Base-by-base conservation (phyloP, 1,284 basidiomycete genomes). In the Rhizopogon parksii region DNA sequence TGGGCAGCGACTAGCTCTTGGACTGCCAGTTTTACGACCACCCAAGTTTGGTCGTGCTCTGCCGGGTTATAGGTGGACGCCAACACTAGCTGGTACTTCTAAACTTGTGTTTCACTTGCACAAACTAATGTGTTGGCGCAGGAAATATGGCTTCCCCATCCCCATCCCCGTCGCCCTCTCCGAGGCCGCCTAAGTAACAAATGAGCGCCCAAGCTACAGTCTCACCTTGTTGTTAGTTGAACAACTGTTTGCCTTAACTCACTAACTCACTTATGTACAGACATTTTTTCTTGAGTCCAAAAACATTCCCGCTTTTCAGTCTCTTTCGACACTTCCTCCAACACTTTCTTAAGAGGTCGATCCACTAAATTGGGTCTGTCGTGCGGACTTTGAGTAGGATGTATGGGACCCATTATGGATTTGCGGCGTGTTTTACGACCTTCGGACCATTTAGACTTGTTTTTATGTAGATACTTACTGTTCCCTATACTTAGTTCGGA, bases 1-100 rank as follows among this genome's bases (percentile, higher is more conserved):
- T 36, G 53, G 43, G 34, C 54, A 72, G 52, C 63, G 73, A 46
- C 59, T 75, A 51, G 71, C 72, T 36, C 66, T 70, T 46, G 72
- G 72, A 14, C 63, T 75, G 14, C 68, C 70, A 27, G 68, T 70
- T 2, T 54, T 61, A 49, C 62, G 60, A 6, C 32, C 9, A 32
- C 68, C 68, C 11, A 62, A 59, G 50, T 67, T 71, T 52, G 62
- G 58, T 38, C 60, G 61, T 12, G 57, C 36, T 35, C 43, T 64
- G 4, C 69, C 69, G 1, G 68, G 68, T 6, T 57, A 53, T 50
- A 52, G 56, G 39, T 34, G 51, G 36, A 51, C 47, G 12, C 56
- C 56, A 24, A 50, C 35, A 14, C 1, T 0, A 40, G 48, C 43
- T 24, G 43, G 57, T 58, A 40, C 6, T 21, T 43, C 30, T 19